These are phyloP conservation scores for Penicillium sp. DNA, from an alignment of 2,329 filamentous ascomycete species.

Conservation along the genomic window DNA sequence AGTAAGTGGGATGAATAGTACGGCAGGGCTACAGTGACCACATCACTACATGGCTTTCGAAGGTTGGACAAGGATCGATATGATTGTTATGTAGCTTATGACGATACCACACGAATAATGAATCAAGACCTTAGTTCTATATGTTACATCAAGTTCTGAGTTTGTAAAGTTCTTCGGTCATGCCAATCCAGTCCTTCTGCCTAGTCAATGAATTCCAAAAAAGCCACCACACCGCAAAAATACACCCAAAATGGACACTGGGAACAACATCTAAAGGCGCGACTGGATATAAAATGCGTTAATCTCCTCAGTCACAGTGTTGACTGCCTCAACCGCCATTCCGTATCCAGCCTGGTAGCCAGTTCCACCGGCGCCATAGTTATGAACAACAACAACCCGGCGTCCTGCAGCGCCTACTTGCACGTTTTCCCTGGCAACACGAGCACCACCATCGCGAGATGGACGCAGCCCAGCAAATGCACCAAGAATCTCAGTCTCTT, in stretches of 20 bases:
- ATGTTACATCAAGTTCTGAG: neutral
- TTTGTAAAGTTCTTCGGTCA: too few species aligned
- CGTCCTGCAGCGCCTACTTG: neutral
- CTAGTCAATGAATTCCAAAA: neutral
- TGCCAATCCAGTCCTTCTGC: neutral
- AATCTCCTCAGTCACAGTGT: neutral
- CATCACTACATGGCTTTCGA: neutral
- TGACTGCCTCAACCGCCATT: slow-evolving; percentile 20
- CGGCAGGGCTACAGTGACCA: neutral
- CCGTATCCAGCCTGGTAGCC: slow-evolving; percentile 44
- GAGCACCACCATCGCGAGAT: slow-evolving; percentile 19
- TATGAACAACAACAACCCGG: slow-evolving; percentile 17
- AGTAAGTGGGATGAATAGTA: neutral
- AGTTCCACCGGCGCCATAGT: slow-evolving; percentile 48
- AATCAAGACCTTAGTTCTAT: neutral
- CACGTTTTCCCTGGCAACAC: slow-evolving; percentile 15
- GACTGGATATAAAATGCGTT: neutral
- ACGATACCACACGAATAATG: neutral
- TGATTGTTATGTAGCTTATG: neutral
- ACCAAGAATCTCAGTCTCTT: slow-evolving; percentile 34
- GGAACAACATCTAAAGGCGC: neutral
- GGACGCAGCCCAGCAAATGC: slow-evolving; percentile 29
- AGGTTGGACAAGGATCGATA: neutral
- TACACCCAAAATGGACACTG: neutral
- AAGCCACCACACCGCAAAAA: neutral